Evolutionary conservation across 257 asterid species (phyloP).

Genomic region (Rhazya stricta): DNA sequence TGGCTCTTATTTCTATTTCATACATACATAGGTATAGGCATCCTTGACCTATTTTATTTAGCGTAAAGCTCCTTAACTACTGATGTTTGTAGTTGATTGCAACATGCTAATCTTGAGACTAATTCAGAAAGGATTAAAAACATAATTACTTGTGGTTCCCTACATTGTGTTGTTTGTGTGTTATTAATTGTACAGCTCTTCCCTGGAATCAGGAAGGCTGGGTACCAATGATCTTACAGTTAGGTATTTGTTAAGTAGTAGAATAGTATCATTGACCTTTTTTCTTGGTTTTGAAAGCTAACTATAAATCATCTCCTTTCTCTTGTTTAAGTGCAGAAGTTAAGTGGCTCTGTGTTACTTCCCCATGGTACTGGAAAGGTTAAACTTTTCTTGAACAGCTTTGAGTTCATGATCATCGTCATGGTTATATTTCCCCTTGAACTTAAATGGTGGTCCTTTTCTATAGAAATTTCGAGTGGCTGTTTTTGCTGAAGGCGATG

Average conservation of each 20-base stretch:
- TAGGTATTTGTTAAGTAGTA: not conserved
- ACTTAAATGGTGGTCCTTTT: conserved; percentile 24
- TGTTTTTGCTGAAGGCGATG: conserved; percentile 98
- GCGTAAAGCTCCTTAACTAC: not conserved
- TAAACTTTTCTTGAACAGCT: not conserved
- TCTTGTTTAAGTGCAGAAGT: conserved; percentile 58
- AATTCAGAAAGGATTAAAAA: not conserved
- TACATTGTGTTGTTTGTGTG: not conserved
- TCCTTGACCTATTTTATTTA: not conserved
- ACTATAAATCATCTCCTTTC: conserved; percentile 6
- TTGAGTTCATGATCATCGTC: not conserved
- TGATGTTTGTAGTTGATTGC: not conserved
- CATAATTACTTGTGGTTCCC: not conserved
- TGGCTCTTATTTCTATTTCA: not conserved
- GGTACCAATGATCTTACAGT: not conserved
- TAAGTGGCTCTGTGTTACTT: conserved; percentile 70
- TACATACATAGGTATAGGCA: too few relatives aligned
- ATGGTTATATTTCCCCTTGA: not conserved
- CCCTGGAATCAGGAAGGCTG: not conserved
- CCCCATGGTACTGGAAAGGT: conserved; percentile 98
- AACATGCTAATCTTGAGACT: not conserved
- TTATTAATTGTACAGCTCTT: not conserved
- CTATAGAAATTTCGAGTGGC: conserved; percentile 67
- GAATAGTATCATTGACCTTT: not conserved
- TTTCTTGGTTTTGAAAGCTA: not conserved